These are phyloP conservation scores for Hamigera avellanea DNA, from an alignment of 495 filamentous ascomycete genomes.

Conservation along the genomic window DNA sequence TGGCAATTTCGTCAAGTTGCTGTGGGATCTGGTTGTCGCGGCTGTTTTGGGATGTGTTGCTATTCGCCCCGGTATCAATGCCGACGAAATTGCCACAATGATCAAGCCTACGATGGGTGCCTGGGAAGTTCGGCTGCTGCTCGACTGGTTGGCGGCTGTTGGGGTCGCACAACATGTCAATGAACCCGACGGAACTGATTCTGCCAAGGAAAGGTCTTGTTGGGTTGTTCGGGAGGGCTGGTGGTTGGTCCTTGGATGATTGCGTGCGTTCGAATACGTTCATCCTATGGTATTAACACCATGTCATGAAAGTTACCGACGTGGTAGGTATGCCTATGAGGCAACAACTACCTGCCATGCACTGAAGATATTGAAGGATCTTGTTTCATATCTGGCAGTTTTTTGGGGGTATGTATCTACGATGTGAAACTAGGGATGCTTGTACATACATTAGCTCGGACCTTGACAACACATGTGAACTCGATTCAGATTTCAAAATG, in stretches of 20 bases:
- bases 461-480: too few species aligned
- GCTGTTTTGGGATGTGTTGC: constrained; percentile 48
- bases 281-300: too few species aligned
- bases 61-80: constrained; percentile 44
- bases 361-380: too few species aligned
- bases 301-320: too few species aligned
- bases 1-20: constrained; percentile 40
- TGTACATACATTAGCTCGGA: too few species aligned
- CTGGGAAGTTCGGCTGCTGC: constrained; percentile 55
- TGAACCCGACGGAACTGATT: constrained; percentile 12
- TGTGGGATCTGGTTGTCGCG: constrained; percentile 56
- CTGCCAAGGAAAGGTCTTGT: constrained; percentile 6
- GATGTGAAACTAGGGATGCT: too few species aligned
- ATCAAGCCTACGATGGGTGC: constrained; percentile 49
- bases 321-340: too few species aligned
- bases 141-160: constrained; percentile 51
- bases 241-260: constrained; percentile 41
- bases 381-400: too few species aligned
- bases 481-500: too few species aligned
- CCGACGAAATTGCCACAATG: constrained; percentile 37
- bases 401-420: too few species aligned
- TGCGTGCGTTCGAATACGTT: constrained; percentile 4
- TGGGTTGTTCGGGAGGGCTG: constrained; percentile 56
- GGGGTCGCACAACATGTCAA: constrained; percentile 26
- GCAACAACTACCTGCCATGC: too few species aligned